Conservation (phyloP, 2,329 filamentous ascomycete species). For the Claviceps paspali region DNA sequence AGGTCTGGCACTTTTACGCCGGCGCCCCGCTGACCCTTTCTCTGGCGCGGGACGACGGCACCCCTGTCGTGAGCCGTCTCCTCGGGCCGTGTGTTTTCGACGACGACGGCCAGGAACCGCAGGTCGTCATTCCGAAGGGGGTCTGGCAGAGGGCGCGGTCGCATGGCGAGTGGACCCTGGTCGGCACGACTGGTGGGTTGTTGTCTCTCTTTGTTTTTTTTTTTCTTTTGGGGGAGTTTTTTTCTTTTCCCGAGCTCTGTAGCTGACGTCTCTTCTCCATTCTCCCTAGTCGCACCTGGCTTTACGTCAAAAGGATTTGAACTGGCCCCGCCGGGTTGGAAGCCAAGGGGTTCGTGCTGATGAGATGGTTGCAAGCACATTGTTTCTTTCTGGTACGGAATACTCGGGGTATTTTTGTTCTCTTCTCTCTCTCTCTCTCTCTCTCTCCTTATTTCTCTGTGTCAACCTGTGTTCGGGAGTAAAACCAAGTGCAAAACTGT, state of each 20-base stretch:
- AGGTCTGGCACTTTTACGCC: slow-evolving; percentile 39
- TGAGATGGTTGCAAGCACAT: too few relatives aligned
- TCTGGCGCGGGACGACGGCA: slow-evolving; percentile 27
- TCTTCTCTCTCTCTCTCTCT: too few relatives aligned
- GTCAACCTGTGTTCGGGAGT: too few relatives aligned
- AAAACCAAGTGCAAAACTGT: too few relatives aligned
- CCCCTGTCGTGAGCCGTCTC: slow-evolving; percentile 8
- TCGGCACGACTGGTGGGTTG: slow-evolving; percentile 17
- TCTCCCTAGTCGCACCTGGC: not conserved
- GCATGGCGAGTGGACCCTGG: slow-evolving; percentile 28
- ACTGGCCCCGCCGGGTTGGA: not conserved
- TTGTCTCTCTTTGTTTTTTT: not conserved
- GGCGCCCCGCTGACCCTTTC: slow-evolving; percentile 32
- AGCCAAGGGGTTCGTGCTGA: not conserved
- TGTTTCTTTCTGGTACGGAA: too few relatives aligned
- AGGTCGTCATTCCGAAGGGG: slow-evolving; percentile 23
- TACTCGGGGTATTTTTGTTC: too few relatives aligned
- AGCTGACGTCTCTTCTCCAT: not conserved
- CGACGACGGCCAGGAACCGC: slow-evolving; percentile 22
- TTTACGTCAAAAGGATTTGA: not conserved
- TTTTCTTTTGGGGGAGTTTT: not conserved
- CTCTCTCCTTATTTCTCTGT: too few relatives aligned
- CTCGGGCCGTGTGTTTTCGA: slow-evolving; percentile 27
- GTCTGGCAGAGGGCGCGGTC: slow-evolving; percentile 29
- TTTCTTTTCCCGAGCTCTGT: not conserved